phyloP scores from a whole-genome alignment of 2,329 filamentous ascomycete genomes.

The Xylariaceae sp. region DNA sequence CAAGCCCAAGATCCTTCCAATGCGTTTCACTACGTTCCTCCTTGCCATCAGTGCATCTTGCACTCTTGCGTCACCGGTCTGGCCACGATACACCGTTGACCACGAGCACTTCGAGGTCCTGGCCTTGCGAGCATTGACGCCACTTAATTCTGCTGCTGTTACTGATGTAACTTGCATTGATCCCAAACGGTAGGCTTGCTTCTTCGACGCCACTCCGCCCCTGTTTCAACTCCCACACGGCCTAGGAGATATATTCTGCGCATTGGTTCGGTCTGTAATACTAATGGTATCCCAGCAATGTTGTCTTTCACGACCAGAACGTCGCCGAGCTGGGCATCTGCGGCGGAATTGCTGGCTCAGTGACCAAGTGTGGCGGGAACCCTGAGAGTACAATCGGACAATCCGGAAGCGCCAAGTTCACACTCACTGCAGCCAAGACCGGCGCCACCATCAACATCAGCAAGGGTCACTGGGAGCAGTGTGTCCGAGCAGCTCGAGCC shows the following conservation, averaged over 20 bases:
- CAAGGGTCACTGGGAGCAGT: conserved; percentile 50
- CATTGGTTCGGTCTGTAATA: background rate
- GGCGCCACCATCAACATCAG: conserved; percentile 49
- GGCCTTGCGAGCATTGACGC: conserved; percentile 35
- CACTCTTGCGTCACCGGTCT: conserved; percentile 33
- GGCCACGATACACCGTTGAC: conserved; percentile 36
- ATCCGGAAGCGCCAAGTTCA: conserved; percentile 45
- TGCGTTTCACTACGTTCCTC: conserved; percentile 25
- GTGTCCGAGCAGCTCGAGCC: conserved; percentile 47
- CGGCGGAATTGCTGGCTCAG: conserved; percentile 45
- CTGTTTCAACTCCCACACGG: background rate
- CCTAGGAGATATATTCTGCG: background rate
- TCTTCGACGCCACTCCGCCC: background rate
- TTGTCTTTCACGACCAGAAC: conserved; percentile 46
- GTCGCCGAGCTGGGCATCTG: conserved; percentile 46
- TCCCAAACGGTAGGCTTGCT: conserved; percentile 35
- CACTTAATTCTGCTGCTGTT: conserved; percentile 39
- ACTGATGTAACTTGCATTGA: conserved; percentile 39
- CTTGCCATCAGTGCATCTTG: conserved; percentile 30
- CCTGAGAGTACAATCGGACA: conserved; percentile 42
- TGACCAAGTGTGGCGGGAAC: conserved; percentile 41
- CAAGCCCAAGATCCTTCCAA: conserved; percentile 9
- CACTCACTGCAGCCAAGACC: conserved; percentile 36
- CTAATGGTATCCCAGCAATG: conserved; percentile 31
- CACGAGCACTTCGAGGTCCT: conserved; percentile 44